phyloP scores from a whole-genome alignment of 805 yeast species.

The Ogataea pilisensis region DNA sequence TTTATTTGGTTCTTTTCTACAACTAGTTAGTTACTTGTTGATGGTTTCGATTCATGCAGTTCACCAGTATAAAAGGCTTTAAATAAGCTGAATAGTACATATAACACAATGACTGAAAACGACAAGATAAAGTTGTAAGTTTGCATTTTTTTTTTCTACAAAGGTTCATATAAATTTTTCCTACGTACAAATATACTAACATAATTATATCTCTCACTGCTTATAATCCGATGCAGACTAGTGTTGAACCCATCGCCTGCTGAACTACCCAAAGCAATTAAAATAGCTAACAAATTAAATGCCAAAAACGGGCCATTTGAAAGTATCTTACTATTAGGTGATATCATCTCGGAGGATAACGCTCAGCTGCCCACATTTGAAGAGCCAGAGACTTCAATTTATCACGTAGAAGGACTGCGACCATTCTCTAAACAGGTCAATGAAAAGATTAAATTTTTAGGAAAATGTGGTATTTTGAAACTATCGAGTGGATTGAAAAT shows the following conservation, averaged over 20 bases:
- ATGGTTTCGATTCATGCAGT: too few species aligned
- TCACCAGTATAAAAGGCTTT: too few species aligned
- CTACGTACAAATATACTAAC: too few species aligned
- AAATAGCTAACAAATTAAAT: conserved; percentile 45
- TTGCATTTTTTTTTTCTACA: not conserved
- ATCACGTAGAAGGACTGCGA: conserved; percentile 23
- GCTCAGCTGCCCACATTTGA: conserved; percentile 6
- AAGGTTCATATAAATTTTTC: too few species aligned
- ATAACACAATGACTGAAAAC: not conserved
- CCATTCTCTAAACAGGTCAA: conserved; percentile 5
- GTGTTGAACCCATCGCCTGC: conserved; percentile 43
- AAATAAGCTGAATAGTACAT: too few species aligned
- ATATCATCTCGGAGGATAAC: conserved; percentile 24
- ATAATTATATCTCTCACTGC: not conserved
- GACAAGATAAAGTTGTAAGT: conserved; percentile 2
- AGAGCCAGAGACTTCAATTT: conserved; percentile 21
- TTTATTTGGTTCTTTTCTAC: not conserved
- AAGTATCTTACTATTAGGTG: conserved; percentile 50
- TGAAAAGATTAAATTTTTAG: conserved; percentile 31
- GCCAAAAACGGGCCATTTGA: conserved; percentile 66
- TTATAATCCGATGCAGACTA: conserved; percentile 20
- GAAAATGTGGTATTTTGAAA: conserved; percentile 35
- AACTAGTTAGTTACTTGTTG: too few species aligned
- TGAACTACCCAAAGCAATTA: conserved; percentile 39
- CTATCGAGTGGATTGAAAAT: conserved; percentile 43